Evolutionary conservation across 345 rosid species (phyloP).

Genomic region (Microthlaspi erraticum): DNA sequence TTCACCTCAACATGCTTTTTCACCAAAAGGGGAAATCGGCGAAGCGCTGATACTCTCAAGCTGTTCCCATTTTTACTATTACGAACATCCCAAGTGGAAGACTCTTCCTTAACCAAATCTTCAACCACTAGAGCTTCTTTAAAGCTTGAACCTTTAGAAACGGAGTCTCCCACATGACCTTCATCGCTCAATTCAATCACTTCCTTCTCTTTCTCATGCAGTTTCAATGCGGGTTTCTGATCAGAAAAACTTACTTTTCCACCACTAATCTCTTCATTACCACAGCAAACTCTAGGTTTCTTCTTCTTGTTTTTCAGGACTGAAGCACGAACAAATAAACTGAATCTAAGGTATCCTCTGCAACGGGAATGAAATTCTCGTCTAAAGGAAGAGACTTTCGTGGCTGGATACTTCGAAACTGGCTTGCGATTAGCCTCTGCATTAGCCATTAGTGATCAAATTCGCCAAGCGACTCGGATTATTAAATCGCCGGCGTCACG

Average conservation of each 20-base stretch:
- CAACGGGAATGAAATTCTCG: constrained; percentile 67
- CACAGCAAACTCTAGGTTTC: constrained; percentile 29
- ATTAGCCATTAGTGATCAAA: no score
- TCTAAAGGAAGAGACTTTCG: constrained; percentile 4
- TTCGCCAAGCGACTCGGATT: no score
- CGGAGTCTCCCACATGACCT: neutral
- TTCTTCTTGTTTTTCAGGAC: constrained; percentile 25
- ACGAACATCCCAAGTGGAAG: neutral
- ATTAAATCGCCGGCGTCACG: no score
- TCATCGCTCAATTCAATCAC: constrained; percentile 10
- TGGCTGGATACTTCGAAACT: neutral
- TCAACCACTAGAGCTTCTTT: neutral
- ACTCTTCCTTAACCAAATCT: neutral
- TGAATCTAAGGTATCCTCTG: constrained; percentile 58
- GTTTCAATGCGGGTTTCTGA: neutral
- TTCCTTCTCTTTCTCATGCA: neutral
- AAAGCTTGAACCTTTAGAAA: neutral
- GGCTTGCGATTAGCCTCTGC: neutral
- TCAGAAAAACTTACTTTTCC: constrained; percentile 39
- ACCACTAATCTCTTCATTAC: constrained; percentile 29
- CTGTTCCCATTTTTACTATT: neutral
- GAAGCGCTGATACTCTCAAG: neutral
- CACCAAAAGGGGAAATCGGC: constrained; percentile 5
- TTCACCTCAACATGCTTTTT: constrained; percentile 16
- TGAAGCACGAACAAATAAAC: constrained; percentile 29